Base-by-base conservation (phyloP, 2,329 filamentous ascomycete species). In the Tolypocladium nubicola region DNA sequence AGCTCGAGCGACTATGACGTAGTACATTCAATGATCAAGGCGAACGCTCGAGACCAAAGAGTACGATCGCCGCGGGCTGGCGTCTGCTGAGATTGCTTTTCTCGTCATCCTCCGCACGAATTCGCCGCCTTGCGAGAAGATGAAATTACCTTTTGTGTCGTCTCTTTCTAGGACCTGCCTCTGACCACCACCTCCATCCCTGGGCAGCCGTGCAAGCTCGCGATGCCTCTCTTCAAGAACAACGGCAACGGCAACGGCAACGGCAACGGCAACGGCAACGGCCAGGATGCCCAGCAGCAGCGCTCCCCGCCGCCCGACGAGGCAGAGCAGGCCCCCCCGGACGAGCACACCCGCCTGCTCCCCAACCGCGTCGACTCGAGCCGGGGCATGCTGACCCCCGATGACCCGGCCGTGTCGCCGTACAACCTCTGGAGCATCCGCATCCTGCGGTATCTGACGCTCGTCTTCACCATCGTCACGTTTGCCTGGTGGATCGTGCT, bases 391-490 rank as follows among this genome's bases (percentile, higher is more conserved):
- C 68, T 77, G 30, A 66, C 66, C 10, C 73, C 75, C 26, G 75
- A 77, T 56, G 75, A 77, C 58, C 74, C 75, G 11, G 75, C 74
- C n/a, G 75, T 96, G 72, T 89, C 90, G 3, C 94, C 94, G 0
- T 97, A 97, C 75, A 99, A 99, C 66, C 82, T 97, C 41, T 96
- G 91, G 87, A 90, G 85, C 59, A 88, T 99, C 54, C 87, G 94
- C 21, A 82, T 88, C 52, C 78, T 94, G 56, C 84, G 91, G 68
- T 89, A 86, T 67, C 71, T 94, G 60, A 93, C 90, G 6, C 78
- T 96, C 57, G 65, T 90, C 41, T 89, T 97, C 67, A 78, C 93
- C 23, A 71, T 84, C 55, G 69, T 92, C 64, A 89, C 85, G 57
- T 90, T 95, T 66, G 66, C 90, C n/a, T 97, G 93, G 93, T 97